Evolutionary conservation across 352 stramenopile genomes (phyloP).

Genomic region (Thraustochytrium striatum): DNA sequence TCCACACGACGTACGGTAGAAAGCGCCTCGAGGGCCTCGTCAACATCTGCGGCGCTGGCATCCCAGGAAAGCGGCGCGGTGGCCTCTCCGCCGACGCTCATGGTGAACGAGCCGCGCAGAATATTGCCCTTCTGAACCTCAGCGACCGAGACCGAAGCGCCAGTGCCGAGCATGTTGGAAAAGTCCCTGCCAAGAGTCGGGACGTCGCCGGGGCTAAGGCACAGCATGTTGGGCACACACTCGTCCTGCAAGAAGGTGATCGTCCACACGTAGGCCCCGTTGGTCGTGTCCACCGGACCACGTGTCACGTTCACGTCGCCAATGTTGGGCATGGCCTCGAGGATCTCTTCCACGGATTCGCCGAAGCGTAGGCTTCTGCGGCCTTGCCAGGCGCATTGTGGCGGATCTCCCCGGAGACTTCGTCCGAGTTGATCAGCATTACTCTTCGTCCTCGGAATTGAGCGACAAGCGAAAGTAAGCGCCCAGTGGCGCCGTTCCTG

Average conservation of each 20-base stretch:
- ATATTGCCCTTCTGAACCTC: slow-evolving; percentile 56
- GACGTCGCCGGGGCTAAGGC: slow-evolving; percentile 49
- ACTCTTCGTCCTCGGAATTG: slow-evolving; percentile 65
- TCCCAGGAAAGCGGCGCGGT: slow-evolving; percentile 64
- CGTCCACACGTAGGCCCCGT: slow-evolving; percentile 88
- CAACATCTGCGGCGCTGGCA: slow-evolving; percentile 56
- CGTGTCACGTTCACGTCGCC: slow-evolving; percentile 84
- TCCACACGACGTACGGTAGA: slow-evolving; percentile 62
- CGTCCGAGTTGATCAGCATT: background rate
- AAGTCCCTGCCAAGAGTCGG: background rate
- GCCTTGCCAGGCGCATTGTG: slow-evolving; percentile 85
- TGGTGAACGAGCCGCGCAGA: slow-evolving; percentile 57
- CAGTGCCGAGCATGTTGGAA: slow-evolving; percentile 54
- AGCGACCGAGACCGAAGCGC: slow-evolving; percentile 44
- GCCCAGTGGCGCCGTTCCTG: slow-evolving; percentile 75
- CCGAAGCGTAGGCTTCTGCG: slow-evolving; percentile 65
- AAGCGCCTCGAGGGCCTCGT: slow-evolving; percentile 64
- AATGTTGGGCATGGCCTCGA: slow-evolving; percentile 86
- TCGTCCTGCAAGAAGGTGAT: slow-evolving; percentile 86
- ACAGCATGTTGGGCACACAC: slow-evolving; percentile 23
- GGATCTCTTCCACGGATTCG: slow-evolving; percentile 88
- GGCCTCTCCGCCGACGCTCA: slow-evolving; percentile 53
- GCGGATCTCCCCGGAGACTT: slow-evolving; percentile 70
- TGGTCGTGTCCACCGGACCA: slow-evolving; percentile 71
- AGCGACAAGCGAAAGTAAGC: slow-evolving; percentile 82